phyloP scores from a whole-genome alignment of 495 filamentous ascomycete species.

The Hyaloscypha finlandica region DNA sequence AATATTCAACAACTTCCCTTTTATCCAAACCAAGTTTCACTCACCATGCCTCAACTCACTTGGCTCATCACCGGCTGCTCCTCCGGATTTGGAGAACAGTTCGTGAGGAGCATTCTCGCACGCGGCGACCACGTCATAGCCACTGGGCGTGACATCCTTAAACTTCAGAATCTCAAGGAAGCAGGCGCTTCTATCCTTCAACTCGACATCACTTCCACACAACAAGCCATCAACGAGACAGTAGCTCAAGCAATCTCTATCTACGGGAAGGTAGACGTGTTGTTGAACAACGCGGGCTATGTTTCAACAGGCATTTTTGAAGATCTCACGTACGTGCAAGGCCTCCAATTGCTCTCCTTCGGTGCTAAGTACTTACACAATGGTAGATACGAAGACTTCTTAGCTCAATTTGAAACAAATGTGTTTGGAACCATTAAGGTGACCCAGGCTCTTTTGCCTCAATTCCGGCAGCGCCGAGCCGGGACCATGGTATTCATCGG shows the following conservation, averaged over 20 bases:
- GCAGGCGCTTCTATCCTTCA: slow-evolving; percentile 44
- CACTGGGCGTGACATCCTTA: slow-evolving; percentile 46
- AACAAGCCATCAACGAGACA: slow-evolving; percentile 36
- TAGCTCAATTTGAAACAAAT: slow-evolving; percentile 46
- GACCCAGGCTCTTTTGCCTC: slow-evolving; percentile 48
- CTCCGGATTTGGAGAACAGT: slow-evolving; percentile 49
- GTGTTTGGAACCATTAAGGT: slow-evolving; percentile 51
- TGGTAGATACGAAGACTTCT: slow-evolving; percentile 37
- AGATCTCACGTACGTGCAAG: slow-evolving; percentile 40
- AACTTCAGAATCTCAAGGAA: slow-evolving; percentile 44
- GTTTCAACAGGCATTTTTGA: slow-evolving; percentile 42
- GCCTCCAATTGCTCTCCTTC: no score
- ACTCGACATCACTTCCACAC: slow-evolving; percentile 47
- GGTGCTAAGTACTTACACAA: neutral
- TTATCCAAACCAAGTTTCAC: no score
- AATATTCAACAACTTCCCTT: no score
- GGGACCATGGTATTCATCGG: slow-evolving; percentile 44
- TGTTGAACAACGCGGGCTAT: slow-evolving; percentile 57
- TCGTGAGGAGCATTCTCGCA: slow-evolving; percentile 44
- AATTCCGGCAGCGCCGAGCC: slow-evolving; percentile 43
- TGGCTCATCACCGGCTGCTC: slow-evolving; percentile 50
- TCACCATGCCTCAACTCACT: slow-evolving; percentile 28
- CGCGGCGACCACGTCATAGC: slow-evolving; percentile 59
- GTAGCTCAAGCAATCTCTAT: slow-evolving; percentile 43
- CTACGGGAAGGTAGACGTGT: slow-evolving; percentile 49